phyloP scores from a whole-genome alignment of 2,329 filamentous ascomycete species.

The Colletotrichum karsti region DNA sequence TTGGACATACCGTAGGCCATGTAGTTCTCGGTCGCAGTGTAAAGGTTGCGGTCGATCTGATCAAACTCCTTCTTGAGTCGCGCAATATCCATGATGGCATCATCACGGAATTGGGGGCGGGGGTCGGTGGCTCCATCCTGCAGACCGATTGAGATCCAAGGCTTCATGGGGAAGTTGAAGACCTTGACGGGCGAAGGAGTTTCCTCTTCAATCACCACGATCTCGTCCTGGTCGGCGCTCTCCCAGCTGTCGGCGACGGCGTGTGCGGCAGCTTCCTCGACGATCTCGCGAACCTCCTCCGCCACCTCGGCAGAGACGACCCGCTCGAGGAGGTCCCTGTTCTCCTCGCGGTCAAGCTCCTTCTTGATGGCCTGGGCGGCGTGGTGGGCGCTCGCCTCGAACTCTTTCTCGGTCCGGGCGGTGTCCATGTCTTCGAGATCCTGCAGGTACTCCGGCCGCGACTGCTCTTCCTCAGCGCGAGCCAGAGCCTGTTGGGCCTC shows the following conservation, averaged over 20 bases:
- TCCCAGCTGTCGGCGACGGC: constrained; percentile 89
- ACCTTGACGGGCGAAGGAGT: constrained; percentile 76
- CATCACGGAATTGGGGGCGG: constrained; percentile 75
- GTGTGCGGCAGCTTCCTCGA: constrained; percentile 65
- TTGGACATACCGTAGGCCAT: constrained; percentile 96
- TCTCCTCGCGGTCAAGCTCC: constrained; percentile 63
- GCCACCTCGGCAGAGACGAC: constrained; percentile 59
- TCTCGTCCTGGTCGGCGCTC: constrained; percentile 79
- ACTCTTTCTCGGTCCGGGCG: constrained; percentile 62
- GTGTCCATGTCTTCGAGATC: constrained; percentile 59
- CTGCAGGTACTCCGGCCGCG: constrained; percentile 60
- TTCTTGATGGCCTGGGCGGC: constrained; percentile 60
- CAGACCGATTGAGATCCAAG: constrained; percentile 90
- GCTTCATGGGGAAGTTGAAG: constrained; percentile 96
- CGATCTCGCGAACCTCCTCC: constrained; percentile 55
- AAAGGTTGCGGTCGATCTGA: constrained; percentile 93
- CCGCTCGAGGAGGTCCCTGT: constrained; percentile 61
- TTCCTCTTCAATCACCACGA: constrained; percentile 72
- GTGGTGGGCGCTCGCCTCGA: constrained; percentile 57
- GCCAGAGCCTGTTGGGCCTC: constrained; percentile 73
- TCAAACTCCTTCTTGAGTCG: constrained; percentile 97
- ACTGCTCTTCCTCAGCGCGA: constrained; percentile 68
- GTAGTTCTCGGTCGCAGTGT: constrained; percentile 87
- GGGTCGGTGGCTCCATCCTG: constrained; percentile 63
- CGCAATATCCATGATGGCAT: constrained; percentile 90